Evolutionary conservation across 2,329 filamentous ascomycete species (phyloP).

Genomic region (Fusarium burgessii): DNA sequence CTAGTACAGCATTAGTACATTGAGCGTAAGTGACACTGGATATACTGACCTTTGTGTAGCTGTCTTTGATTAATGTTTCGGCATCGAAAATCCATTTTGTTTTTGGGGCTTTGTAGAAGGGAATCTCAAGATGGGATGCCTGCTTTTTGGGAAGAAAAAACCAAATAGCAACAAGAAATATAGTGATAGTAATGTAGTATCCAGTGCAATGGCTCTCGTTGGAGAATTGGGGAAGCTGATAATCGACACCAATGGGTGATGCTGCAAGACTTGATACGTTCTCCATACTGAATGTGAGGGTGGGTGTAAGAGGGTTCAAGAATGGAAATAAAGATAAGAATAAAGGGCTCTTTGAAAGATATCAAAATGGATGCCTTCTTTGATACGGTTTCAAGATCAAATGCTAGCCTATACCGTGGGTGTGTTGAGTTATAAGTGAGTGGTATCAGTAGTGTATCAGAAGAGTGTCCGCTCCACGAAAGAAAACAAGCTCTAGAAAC

Average conservation of each 20-base stretch:
- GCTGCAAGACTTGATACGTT: constrained; percentile 38
- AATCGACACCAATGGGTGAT: constrained; percentile 28
- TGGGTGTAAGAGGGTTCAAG: not conserved
- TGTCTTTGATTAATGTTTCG: constrained; percentile 60
- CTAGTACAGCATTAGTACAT: constrained; percentile 48
- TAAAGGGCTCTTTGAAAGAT: constrained; percentile 13
- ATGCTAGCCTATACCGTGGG: constrained; percentile 7
- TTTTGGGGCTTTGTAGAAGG: constrained; percentile 62
- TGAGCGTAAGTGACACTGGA: not conserved
- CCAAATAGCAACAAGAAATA: constrained; percentile 55
- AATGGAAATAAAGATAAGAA: constrained; percentile 1
- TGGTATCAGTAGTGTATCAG: constrained; percentile 37
- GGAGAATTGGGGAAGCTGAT: constrained; percentile 39
- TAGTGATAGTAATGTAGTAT: constrained; percentile 57
- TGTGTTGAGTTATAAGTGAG: constrained; percentile 34
- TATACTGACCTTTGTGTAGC: constrained; percentile 59
- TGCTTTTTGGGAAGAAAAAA: constrained; percentile 52
- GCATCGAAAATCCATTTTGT: constrained; percentile 65
- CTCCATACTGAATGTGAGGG: constrained; percentile 31
- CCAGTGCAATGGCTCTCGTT: constrained; percentile 50
- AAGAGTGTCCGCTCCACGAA: constrained; percentile 20
- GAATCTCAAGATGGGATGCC: constrained; percentile 52
- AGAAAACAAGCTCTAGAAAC: constrained; percentile 12
- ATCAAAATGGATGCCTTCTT: not conserved
- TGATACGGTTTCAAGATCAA: constrained; percentile 10